Evolutionary conservation across 2,329 filamentous ascomycete species (phyloP).

Genomic region (Lecanicillium sp.): DNA sequence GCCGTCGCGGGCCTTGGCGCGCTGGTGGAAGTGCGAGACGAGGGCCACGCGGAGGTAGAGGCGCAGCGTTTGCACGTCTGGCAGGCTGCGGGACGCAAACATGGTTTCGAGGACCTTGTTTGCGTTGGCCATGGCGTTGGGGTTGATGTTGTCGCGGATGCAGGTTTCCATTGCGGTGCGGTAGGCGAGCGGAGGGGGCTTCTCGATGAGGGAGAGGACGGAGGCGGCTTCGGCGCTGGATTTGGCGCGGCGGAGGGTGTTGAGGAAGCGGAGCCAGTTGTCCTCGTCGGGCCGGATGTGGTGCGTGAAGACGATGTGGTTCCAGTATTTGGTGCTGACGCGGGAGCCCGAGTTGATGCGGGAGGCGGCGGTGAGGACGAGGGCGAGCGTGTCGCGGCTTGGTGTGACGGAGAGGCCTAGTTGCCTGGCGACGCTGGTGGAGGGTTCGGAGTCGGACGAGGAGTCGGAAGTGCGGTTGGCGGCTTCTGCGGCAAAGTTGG

Average conservation of each 20-base stretch:
- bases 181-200: constrained; percentile 42
- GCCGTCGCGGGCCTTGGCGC: constrained; percentile 20
- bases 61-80: constrained; percentile 43
- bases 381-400: constrained; percentile 52
- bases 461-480: too few relatives aligned
- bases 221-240: constrained; percentile 54
- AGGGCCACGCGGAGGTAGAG: constrained; percentile 50
- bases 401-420: constrained; percentile 31
- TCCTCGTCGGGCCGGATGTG: constrained; percentile 61
- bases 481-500: constrained; percentile 34
- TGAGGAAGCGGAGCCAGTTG: constrained; percentile 62
- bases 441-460: neutral
- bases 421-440: neutral
- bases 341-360: constrained; percentile 53
- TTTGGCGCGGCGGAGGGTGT: constrained; percentile 55
- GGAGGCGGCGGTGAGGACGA: constrained; percentile 56
- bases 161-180: constrained; percentile 68
- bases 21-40: constrained; percentile 33
- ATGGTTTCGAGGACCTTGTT: constrained; percentile 58
- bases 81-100: constrained; percentile 28
- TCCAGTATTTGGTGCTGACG: constrained; percentile 55
- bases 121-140: constrained; percentile 57
- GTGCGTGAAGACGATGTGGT: constrained; percentile 53
- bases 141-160: constrained; percentile 67
- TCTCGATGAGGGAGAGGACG: constrained; percentile 48